phyloP scores from a whole-genome alignment of 1,284 basidiomycete genomes.

The Neolentinus lepideus region DNA sequence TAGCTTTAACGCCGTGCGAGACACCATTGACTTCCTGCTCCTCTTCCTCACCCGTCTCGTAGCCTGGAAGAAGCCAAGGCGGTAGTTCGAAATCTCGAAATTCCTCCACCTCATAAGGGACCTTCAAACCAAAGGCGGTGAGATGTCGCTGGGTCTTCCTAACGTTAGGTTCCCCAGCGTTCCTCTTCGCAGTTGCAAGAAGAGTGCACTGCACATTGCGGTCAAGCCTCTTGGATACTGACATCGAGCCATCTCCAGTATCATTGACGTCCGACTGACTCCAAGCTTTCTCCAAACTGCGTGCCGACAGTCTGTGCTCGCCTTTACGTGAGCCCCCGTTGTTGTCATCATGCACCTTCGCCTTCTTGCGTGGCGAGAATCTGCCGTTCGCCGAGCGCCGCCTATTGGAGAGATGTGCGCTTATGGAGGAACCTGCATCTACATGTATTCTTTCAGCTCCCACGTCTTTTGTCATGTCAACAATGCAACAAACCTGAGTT shows the following conservation, averaged over 20 bases:
- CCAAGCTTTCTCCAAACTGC: background rate
- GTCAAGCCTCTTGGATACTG: conserved; percentile 13
- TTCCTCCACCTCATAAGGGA: conserved; percentile 38
- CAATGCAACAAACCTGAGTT: background rate
- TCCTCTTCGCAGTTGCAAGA: conserved; percentile 46
- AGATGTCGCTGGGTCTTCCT: conserved; percentile 46
- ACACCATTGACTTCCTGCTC: background rate
- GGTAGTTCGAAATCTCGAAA: conserved; percentile 42
- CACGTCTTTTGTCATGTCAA: background rate
- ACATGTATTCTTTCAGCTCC: background rate
- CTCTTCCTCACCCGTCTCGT: background rate
- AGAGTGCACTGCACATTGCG: conserved; percentile 22
- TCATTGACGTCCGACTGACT: background rate
- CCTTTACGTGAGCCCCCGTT: background rate
- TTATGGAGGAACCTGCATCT: background rate
- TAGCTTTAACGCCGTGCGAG: background rate
- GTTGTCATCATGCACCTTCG: background rate
- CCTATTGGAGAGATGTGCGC: background rate
- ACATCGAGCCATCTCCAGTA: background rate
- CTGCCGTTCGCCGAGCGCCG: background rate
- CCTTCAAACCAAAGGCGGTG: conserved; percentile 48
- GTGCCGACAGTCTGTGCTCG: background rate
- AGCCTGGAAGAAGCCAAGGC: conserved; percentile 25
- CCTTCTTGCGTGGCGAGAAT: background rate
- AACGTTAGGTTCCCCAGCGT: conserved; percentile 31